Evolutionary conservation across 2,329 filamentous ascomycete genomes (phyloP).

Genomic region (Paradendryphiella salina): DNA sequence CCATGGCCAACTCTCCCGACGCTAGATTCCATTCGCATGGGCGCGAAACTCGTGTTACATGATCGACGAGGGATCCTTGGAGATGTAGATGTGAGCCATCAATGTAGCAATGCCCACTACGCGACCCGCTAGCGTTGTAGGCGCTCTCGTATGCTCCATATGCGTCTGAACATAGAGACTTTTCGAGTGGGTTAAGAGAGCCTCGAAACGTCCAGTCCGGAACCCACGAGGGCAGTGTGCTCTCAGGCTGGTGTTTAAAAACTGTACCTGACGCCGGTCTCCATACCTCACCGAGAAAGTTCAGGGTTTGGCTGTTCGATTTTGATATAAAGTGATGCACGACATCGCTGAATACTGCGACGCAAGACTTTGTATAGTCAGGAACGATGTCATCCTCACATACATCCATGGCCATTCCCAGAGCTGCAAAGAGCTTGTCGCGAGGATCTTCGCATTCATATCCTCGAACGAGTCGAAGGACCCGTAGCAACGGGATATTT

Average conservation of each 20-base stretch:
- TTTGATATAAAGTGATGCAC: background rate
- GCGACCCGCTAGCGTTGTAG: background rate
- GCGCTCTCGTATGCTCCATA: background rate
- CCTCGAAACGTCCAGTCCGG: background rate
- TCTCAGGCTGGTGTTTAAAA: background rate
- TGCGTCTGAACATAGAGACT: background rate
- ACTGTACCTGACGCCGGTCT: background rate
- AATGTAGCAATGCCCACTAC: background rate
- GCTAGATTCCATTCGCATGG: background rate
- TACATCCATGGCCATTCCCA: conserved; percentile 11
- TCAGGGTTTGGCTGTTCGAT: background rate
- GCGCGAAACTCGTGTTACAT: background rate
- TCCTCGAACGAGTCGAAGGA: background rate
- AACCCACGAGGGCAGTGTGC: background rate
- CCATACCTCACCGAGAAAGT: background rate
- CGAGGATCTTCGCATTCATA: conserved; percentile 10
- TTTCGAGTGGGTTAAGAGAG: background rate
- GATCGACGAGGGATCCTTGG: background rate
- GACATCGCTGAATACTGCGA: background rate
- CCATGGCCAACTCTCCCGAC: background rate
- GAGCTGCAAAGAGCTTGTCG: conserved; percentile 7
- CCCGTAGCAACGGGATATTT: background rate
- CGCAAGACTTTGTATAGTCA: background rate
- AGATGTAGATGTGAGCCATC: background rate
- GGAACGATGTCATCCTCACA: background rate